These are phyloP conservation scores for Sarocladium strictum DNA, from an alignment of 2,329 filamentous ascomycete genomes.

Conservation along the genomic window DNA sequence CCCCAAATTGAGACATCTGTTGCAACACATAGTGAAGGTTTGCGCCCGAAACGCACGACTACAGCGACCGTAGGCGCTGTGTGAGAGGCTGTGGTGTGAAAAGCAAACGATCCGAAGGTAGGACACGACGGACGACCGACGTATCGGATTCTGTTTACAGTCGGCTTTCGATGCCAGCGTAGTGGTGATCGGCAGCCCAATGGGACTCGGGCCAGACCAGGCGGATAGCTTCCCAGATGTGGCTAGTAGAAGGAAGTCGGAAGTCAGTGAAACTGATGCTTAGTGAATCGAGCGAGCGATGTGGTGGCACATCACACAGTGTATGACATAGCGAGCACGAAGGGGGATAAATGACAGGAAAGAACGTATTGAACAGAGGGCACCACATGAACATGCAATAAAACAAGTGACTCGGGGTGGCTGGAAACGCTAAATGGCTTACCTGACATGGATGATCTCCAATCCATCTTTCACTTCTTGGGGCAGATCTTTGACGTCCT, in stretches of 20 bases:
- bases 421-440: constrained; percentile 30
- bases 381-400: not conserved
- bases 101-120: not conserved
- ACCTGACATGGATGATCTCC: constrained; percentile 85
- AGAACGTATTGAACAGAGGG: not conserved
- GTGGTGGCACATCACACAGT: not conserved
- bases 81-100: too few species aligned
- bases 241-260: constrained; percentile 39
- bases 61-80: too few species aligned
- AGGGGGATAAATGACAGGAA: not conserved
- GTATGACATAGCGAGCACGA: not conserved
- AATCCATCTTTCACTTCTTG: constrained; percentile 82
- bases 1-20: not conserved
- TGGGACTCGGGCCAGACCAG: constrained; percentile 86
- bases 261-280: constrained; percentile 1
- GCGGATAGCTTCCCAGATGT: constrained; percentile 91
- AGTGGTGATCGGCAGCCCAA: constrained; percentile 69
- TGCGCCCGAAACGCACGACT: not conserved
- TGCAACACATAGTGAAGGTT: not conserved
- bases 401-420: not conserved
- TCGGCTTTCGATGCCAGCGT: constrained; percentile 69
- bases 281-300: not conserved
- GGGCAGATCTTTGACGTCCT: constrained; percentile 87
- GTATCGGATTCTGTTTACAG: constrained; percentile 45
- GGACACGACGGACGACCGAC: too few species aligned